These are phyloP conservation scores for Fusarium temperatum DNA, from an alignment of 2,329 filamentous ascomycete species.

Conservation along the genomic window DNA sequence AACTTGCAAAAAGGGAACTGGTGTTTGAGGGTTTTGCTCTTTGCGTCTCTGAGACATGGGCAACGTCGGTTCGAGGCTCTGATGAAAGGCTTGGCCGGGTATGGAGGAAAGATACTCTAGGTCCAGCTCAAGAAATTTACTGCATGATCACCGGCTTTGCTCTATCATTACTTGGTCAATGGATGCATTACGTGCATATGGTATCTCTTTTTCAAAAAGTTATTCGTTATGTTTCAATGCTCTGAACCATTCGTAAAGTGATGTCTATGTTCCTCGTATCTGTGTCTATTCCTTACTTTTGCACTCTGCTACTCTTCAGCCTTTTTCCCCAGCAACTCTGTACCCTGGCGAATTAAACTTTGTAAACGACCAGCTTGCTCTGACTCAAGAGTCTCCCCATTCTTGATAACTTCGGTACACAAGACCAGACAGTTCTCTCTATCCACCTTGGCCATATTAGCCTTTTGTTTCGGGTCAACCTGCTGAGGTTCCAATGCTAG, in stretches of 20 bases:
- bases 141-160: conserved; percentile 53
- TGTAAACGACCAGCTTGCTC: conserved; percentile 55
- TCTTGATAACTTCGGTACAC: conserved; percentile 63
- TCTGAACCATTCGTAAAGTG: not conserved
- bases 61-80: conserved; percentile 51
- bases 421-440: conserved; percentile 70
- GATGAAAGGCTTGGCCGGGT: conserved; percentile 49
- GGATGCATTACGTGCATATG: conserved; percentile 40
- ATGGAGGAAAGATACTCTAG: conserved; percentile 52
- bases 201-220: conserved; percentile 34
- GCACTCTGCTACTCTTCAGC: conserved; percentile 3
- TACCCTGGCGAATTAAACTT: conserved; percentile 60
- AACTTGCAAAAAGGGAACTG: conserved; percentile 54
- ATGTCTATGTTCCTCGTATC: not conserved
- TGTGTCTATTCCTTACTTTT: not conserved
- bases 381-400: conserved; percentile 52
- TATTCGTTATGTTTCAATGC: conserved; percentile 20
- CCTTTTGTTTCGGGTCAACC: conserved; percentile 54
- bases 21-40: conserved; percentile 56
- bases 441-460: conserved; percentile 61
- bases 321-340: conserved; percentile 52
- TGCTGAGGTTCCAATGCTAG: conserved; percentile 59
- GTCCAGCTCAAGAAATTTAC: conserved; percentile 54
- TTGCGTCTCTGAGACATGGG: conserved; percentile 51
- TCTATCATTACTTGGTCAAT: conserved; percentile 47